phyloP scores from a whole-genome alignment of 129 eudicot species.

The Centaurea solstitialis region DNA sequence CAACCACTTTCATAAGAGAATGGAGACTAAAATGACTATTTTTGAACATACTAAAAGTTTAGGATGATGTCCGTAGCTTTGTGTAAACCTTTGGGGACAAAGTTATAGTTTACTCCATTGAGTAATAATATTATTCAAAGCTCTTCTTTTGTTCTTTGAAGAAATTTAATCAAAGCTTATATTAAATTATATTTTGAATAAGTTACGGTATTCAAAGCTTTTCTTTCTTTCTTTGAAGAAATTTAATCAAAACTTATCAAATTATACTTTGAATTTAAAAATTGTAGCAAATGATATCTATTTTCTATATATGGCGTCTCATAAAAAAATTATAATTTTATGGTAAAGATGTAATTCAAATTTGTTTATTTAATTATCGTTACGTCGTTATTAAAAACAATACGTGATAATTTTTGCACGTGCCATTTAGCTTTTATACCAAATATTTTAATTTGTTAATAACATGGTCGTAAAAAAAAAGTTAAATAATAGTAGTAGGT shows the following conservation, averaged over 20 bases:
- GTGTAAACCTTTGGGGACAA: not conserved
- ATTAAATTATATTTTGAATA: too few relatives aligned
- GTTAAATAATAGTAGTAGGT: not conserved
- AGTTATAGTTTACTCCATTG: too few relatives aligned
- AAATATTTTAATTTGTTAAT: not conserved
- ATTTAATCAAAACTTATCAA: too few relatives aligned
- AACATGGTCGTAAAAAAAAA: not conserved
- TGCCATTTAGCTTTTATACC: not conserved
- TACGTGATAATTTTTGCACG: not conserved
- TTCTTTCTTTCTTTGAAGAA: too few relatives aligned
- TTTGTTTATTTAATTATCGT: too few relatives aligned
- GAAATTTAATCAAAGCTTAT: not conserved
- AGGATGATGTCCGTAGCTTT: not conserved
- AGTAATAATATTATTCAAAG: not conserved
- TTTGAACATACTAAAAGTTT: not conserved
- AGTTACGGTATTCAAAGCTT: too few relatives aligned
- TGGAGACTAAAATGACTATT: not conserved
- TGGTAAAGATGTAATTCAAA: too few relatives aligned
- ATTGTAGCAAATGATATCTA: too few relatives aligned
- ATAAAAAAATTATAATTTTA: too few relatives aligned
- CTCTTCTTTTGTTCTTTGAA: not conserved
- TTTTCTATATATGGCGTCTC: too few relatives aligned
- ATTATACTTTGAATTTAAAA: too few relatives aligned
- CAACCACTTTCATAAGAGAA: not conserved
- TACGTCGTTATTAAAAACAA: not conserved